Percentiles rank a stretch among this genome's conserved stretches.
phyloP scores from a whole-genome alignment of 805 yeast genomes.

The Ogataea pini region DNA sequence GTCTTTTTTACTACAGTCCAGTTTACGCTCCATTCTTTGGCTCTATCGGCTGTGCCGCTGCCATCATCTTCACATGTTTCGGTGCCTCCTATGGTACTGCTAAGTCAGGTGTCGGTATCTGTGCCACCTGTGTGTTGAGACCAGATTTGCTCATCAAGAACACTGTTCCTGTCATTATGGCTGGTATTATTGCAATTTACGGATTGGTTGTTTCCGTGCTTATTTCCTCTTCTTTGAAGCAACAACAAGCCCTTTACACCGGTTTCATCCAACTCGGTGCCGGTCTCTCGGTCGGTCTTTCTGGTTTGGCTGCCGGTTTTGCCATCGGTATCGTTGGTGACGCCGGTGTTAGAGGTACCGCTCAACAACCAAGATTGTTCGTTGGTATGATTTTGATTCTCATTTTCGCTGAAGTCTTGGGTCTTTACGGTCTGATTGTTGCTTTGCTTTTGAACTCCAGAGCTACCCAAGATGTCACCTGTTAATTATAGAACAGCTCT shows the following conservation, averaged over 20 bases:
- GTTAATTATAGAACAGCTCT: slow-evolving; percentile 45
- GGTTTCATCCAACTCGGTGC: slow-evolving; percentile 99
- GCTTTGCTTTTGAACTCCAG: slow-evolving; percentile 97
- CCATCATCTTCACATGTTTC: slow-evolving; percentile 97
- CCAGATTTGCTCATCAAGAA: slow-evolving; percentile 93
- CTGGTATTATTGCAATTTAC: slow-evolving; percentile 98
- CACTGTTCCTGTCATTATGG: slow-evolving; percentile 97
- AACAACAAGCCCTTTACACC: slow-evolving; percentile 89
- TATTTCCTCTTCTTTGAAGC: slow-evolving; percentile 85
- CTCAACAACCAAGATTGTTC: slow-evolving; percentile 97
- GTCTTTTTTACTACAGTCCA: slow-evolving; percentile 45
- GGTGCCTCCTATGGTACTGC: slow-evolving; percentile 99
- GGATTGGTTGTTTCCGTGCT: slow-evolving; percentile 96
- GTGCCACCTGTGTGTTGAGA: slow-evolving; percentile 96
- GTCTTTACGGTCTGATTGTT: slow-evolving; percentile 96
- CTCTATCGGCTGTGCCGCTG: slow-evolving; percentile 98
- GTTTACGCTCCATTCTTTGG: slow-evolving; percentile 97
- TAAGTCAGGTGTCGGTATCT: slow-evolving; percentile 98
- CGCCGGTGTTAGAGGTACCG: slow-evolving; percentile 98
- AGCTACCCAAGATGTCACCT: slow-evolving; percentile 88
- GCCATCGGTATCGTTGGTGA: slow-evolving; percentile 99
- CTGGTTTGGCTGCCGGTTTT: slow-evolving; percentile 97
- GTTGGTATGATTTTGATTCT: slow-evolving; percentile 98
- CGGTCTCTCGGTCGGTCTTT: slow-evolving; percentile 94
- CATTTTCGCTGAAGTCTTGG: slow-evolving; percentile 98